These are phyloP conservation scores for Rhodotorula toruloides DNA, from an alignment of 768 basidiomycete species.

Conservation along the genomic window DNA sequence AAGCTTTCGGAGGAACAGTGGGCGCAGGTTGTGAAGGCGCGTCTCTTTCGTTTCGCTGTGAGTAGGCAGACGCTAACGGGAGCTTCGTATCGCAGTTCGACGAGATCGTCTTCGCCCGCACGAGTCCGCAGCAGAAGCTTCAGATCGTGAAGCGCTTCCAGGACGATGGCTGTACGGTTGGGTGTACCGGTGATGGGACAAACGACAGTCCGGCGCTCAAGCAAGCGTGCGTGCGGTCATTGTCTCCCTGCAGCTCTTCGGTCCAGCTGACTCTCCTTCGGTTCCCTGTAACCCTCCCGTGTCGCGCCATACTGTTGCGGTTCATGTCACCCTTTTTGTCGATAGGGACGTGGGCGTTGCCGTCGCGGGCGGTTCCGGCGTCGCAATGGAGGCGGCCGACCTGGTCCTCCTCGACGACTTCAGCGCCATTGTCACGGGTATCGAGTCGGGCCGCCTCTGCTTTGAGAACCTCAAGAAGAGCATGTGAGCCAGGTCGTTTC, in stretches of 20 bases:
- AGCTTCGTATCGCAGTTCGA: constrained; percentile 24
- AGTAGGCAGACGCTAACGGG: too few relatives aligned
- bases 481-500: too few relatives aligned
- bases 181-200: constrained; percentile 64
- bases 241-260: too few relatives aligned
- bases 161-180: constrained; percentile 54
- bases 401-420: constrained; percentile 48
- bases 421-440: constrained; percentile 47
- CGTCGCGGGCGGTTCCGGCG: constrained; percentile 48
- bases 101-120: constrained; percentile 59
- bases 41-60: constrained; percentile 46
- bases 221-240: too few relatives aligned
- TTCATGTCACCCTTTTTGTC: too few relatives aligned
- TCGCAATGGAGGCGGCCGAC: constrained; percentile 42
- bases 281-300: too few relatives aligned
- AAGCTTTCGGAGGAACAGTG: constrained; percentile 46
- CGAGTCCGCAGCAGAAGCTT: constrained; percentile 62
- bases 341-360: constrained; percentile 62
- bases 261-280: too few relatives aligned
- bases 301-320: too few relatives aligned
- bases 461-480: constrained; percentile 58
- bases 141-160: constrained; percentile 61
- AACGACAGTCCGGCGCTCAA: constrained; percentile 60
- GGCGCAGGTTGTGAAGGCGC: constrained; percentile 43
- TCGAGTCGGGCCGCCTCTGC: constrained; percentile 51